A percentile compares a stretch with the other conserved stretches of the same genome.
Conservation (phyloP, 1,284 basidiomycete species). For the Irpex sp. region DNA sequence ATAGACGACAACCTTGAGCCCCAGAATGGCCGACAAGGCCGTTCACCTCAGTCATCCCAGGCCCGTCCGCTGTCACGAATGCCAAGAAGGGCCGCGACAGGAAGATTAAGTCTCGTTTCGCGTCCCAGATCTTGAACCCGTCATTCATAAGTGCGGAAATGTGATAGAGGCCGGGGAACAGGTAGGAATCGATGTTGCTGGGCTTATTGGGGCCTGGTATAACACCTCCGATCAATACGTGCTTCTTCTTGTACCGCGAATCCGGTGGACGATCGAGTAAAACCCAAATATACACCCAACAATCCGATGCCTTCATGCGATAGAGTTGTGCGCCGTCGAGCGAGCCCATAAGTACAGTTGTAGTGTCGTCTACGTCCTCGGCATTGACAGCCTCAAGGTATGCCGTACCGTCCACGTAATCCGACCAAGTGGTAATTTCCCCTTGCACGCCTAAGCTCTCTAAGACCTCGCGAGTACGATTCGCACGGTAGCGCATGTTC, state of each 20-base stretch:
- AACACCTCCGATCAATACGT: slow-evolving; percentile 1
- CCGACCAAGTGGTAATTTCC: too few relatives aligned
- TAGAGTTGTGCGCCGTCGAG: slow-evolving; percentile 22
- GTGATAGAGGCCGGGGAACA: slow-evolving; percentile 28
- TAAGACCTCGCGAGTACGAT: too few relatives aligned
- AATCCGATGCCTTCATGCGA: slow-evolving; percentile 17
- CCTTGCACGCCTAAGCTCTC: too few relatives aligned
- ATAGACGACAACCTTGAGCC: slow-evolving; percentile 28
- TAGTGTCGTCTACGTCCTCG: background rate
- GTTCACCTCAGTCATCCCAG: slow-evolving; percentile 25
- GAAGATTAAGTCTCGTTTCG: slow-evolving; percentile 8
- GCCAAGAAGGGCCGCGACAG: slow-evolving; percentile 15
- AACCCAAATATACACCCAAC: slow-evolving; percentile 23
- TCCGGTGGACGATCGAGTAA: slow-evolving; percentile 15
- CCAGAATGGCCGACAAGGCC: slow-evolving; percentile 35
- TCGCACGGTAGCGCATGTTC: too few relatives aligned
- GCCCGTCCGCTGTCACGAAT: slow-evolving; percentile 19
- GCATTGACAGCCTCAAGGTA: background rate
- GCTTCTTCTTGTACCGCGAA: slow-evolving; percentile 12
- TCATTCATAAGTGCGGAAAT: slow-evolving; percentile 16
- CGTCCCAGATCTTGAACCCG: slow-evolving; percentile 23
- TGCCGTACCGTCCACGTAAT: too few relatives aligned
- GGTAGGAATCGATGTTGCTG: slow-evolving; percentile 11
- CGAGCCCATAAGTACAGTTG: slow-evolving; percentile 14
- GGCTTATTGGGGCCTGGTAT: background rate